These are phyloP conservation scores for Raphanus hybrid DNA, from an alignment of 441 rosid species.

Conservation along the genomic window DNA sequence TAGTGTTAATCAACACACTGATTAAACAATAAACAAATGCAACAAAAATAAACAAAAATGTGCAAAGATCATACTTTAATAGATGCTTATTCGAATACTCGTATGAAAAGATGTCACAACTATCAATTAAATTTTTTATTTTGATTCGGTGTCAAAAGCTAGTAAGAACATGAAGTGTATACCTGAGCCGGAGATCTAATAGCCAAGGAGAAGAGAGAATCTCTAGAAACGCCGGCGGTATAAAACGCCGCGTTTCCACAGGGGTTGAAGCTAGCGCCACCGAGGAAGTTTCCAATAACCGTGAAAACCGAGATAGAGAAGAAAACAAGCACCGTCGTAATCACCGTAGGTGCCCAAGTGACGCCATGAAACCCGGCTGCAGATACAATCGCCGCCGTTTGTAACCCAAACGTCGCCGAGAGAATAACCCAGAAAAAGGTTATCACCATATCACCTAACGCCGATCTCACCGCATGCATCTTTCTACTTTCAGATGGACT, in stretches of 20 bases:
- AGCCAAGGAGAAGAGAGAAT: conserved; percentile 82
- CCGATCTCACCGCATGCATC: conserved; percentile 71
- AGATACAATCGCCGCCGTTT: conserved; percentile 57
- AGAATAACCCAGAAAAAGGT: conserved; percentile 79
- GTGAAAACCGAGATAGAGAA: conserved; percentile 62
- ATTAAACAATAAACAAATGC: neutral
- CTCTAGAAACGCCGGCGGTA: conserved; percentile 74
- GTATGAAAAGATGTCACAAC: conserved; percentile 10
- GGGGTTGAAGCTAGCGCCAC: conserved; percentile 93
- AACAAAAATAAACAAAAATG: neutral
- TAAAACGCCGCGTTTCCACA: conserved; percentile 78
- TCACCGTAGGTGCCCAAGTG: conserved; percentile 56
- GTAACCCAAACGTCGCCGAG: conserved; percentile 71
- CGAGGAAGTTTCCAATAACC: conserved; percentile 57
- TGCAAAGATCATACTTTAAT: neutral
- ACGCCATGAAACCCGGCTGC: conserved; percentile 54
- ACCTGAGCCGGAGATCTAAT: conserved; percentile 95
- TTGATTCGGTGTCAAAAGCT: conserved; percentile 13
- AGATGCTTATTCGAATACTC: conserved; percentile 12
- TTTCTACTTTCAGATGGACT: conserved; percentile 9
- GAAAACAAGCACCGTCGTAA: conserved; percentile 60
- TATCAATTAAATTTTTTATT: neutral
- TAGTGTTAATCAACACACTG: neutral
- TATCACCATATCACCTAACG: conserved; percentile 68
- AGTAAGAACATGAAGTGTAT: neutral